Evolutionary conservation across 164 flowering plant genomes (phyloP).

Genomic region (Magnolia sinica): DNA sequence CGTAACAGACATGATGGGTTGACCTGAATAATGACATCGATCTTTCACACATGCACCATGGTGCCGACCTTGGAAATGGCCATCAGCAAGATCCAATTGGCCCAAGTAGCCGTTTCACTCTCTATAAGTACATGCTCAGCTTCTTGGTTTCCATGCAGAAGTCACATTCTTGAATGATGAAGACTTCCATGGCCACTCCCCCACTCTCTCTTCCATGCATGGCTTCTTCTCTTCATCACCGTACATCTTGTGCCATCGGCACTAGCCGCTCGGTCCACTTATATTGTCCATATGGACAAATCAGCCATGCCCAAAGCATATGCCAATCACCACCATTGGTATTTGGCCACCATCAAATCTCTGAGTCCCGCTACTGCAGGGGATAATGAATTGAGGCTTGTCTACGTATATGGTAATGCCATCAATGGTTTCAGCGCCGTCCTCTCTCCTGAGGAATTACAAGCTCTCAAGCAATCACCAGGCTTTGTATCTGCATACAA

Average conservation of each 20-base stretch:
- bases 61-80: too few relatives aligned
- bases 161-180: background rate
- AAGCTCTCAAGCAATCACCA: slow-evolving; percentile 1
- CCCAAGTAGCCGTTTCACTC: too few relatives aligned
- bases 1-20: too few relatives aligned
- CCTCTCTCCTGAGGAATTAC: slow-evolving; percentile 9
- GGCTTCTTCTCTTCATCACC: slow-evolving; percentile 9
- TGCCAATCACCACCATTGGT: slow-evolving; percentile 40
- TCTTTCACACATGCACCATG: too few relatives aligned
- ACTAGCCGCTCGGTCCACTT: slow-evolving; percentile 21
- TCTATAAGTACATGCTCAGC: too few relatives aligned
- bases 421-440: slow-evolving; percentile 17
- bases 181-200: slow-evolving; percentile 10
- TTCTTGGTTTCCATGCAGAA: too few relatives aligned
- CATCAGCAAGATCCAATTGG: too few relatives aligned
- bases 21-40: too few relatives aligned
- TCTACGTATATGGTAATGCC: slow-evolving; percentile 15
- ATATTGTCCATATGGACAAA: slow-evolving; percentile 61
- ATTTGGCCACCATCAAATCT: slow-evolving; percentile 34
- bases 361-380: background rate
- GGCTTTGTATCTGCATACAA: slow-evolving; percentile 8
- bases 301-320: slow-evolving; percentile 45
- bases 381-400: background rate
- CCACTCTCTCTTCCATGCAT: slow-evolving; percentile 13
- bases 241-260: slow-evolving; percentile 1